phyloP scores from a whole-genome alignment of 208 protist species.

The Crithidia brevicula region DNA sequence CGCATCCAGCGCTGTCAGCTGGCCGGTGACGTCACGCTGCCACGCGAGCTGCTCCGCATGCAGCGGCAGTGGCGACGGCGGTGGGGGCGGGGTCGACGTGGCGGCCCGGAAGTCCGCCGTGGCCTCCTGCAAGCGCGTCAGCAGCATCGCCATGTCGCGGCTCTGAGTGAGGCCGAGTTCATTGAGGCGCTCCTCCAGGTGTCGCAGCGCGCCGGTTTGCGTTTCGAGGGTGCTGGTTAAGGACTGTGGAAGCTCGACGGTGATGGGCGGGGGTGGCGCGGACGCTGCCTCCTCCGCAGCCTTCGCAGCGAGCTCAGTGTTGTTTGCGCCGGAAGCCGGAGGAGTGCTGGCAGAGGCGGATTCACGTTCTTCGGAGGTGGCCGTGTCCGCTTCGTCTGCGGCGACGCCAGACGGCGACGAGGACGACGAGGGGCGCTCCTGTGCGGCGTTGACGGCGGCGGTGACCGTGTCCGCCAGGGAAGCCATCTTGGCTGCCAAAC shows the following conservation, averaged over 20 bases:
- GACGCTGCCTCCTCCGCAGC: neutral
- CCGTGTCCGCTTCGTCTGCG: neutral
- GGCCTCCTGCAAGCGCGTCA: constrained; percentile 23
- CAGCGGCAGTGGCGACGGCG: constrained; percentile 1
- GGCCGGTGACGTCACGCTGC: constrained; percentile 6
- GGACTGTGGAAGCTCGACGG: constrained; percentile 13
- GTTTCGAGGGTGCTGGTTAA: constrained; percentile 17
- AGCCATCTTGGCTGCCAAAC: constrained; percentile 36
- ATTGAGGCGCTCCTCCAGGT: constrained; percentile 24
- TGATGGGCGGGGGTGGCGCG: neutral
- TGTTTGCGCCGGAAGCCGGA: neutral
- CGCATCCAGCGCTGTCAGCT: constrained; percentile 16
- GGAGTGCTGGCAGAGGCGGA: neutral
- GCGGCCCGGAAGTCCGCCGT: constrained; percentile 18
- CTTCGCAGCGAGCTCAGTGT: neutral
- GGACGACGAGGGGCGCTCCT: too few species aligned
- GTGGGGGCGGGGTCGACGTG: neutral
- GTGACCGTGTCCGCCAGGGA: constrained; percentile 28
- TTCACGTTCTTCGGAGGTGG: neutral
- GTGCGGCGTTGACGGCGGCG: constrained; percentile 5
- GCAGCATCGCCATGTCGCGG: constrained; percentile 20
- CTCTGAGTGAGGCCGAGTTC: constrained; percentile 17
- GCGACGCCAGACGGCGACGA: too few species aligned
- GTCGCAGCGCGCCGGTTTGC: constrained; percentile 22
- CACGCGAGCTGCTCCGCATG: constrained; percentile 17